Conservation (phyloP, 1,284 basidiomycete genomes). For the Fistulina hepatica region DNA sequence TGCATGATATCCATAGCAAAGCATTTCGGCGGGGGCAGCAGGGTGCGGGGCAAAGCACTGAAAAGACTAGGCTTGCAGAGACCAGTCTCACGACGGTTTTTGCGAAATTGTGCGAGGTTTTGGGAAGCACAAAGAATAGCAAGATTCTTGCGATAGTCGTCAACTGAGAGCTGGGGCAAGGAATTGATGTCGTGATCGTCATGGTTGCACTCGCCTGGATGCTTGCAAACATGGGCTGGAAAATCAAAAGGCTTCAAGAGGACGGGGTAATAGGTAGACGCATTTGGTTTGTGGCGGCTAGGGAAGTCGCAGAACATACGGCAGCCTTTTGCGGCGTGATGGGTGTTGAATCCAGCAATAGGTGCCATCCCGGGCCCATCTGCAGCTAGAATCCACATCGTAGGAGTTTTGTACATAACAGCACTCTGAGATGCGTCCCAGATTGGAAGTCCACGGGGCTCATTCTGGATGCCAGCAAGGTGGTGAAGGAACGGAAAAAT, state of each 20-base stretch:
- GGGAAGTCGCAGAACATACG: constrained; percentile 19
- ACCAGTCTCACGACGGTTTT: constrained; percentile 15
- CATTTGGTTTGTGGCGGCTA: constrained; percentile 21
- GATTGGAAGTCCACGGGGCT: constrained; percentile 13
- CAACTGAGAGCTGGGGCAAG: neutral
- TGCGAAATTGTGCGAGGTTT: constrained; percentile 12
- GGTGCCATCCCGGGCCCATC: constrained; percentile 19
- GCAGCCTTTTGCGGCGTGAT: constrained; percentile 14
- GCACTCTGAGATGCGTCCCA: too few relatives aligned
- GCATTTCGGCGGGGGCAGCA: constrained; percentile 19
- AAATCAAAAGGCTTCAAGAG: constrained; percentile 18
- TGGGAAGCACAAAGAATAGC: constrained; percentile 5
- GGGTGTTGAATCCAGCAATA: constrained; percentile 19
- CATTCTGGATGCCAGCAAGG: constrained; percentile 12
- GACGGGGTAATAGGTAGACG: constrained; percentile 19
- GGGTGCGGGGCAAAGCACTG: constrained; percentile 17
- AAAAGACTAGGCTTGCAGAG: constrained; percentile 21
- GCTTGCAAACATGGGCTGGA: constrained; percentile 15
- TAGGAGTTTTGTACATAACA: too few relatives aligned
- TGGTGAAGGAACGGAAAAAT: constrained; percentile 20
- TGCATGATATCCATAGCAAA: constrained; percentile 30
- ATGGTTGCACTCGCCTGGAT: constrained; percentile 22
- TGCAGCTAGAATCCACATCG: too few relatives aligned
- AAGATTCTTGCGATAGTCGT: constrained; percentile 11
- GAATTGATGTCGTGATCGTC: constrained; percentile 20